phyloP scores from a whole-genome alignment of 2,329 filamentous ascomycete genomes.

The Calonectria henricotiae region DNA sequence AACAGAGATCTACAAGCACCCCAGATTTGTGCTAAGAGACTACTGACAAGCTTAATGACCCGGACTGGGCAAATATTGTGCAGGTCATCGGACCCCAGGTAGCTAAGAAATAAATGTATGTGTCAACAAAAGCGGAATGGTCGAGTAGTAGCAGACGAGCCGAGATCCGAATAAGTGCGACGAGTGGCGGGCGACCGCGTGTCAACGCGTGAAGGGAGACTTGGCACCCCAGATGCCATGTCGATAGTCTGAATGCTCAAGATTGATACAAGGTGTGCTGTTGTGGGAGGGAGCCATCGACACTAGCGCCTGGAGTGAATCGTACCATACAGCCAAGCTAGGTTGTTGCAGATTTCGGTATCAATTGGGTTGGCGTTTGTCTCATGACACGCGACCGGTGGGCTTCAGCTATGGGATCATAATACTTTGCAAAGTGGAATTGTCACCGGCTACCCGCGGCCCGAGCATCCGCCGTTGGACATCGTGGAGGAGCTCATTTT shows the following conservation, averaged over 20 bases:
- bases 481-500: no score
- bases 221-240: constrained; percentile 15
- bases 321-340: background rate
- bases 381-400: background rate
- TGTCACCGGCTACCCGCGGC: background rate
- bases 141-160: constrained; percentile 1
- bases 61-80: background rate
- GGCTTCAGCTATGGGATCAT: background rate
- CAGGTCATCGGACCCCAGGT: constrained; percentile 11
- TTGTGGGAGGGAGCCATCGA: constrained; percentile 1
- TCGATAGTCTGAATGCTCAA: constrained; percentile 32
- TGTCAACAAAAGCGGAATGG: constrained; percentile 17
- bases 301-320: constrained; percentile 10
- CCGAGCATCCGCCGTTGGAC: background rate
- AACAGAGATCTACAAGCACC: constrained; percentile 4
- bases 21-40: background rate
- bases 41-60: background rate
- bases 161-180: constrained; percentile 32
- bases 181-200: constrained; percentile 14
- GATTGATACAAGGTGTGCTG: background rate
- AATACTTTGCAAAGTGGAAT: background rate
- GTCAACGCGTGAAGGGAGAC: background rate
- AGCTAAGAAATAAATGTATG: constrained; percentile 12
- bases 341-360: background rate
- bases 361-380: background rate